Conservation (phyloP, 352 stramenopile species). For the Elongisporangium senticosum region DNA sequence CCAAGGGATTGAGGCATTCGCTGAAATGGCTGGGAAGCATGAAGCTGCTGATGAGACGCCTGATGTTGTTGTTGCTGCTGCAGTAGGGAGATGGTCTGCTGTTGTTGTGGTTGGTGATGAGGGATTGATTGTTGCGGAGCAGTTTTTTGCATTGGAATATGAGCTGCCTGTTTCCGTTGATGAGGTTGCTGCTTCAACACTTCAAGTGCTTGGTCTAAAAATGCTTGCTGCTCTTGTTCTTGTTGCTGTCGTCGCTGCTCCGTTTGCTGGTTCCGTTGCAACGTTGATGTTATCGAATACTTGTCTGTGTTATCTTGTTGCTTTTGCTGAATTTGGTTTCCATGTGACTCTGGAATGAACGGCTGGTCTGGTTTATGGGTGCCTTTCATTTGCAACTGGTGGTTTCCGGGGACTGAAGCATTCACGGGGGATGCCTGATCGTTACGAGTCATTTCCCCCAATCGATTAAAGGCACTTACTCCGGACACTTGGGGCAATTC, state of each 20-base stretch:
- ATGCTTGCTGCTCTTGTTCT: conserved; percentile 25
- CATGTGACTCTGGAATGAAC: neutral
- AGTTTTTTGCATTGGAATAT: conserved; percentile 2
- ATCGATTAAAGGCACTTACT: neutral
- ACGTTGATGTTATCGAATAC: conserved; percentile 5
- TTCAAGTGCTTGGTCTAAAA: conserved; percentile 41
- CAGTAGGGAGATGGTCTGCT: conserved; percentile 1
- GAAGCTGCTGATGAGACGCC: neutral
- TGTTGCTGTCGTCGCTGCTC: conserved; percentile 16
- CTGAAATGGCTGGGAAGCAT: conserved; percentile 6
- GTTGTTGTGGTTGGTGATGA: conserved; percentile 4
- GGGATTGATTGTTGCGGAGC: conserved; percentile 1
- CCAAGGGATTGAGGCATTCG: conserved; percentile 4
- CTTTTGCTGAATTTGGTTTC: neutral
- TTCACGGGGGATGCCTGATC: neutral
- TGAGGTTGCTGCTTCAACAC: conserved; percentile 33
- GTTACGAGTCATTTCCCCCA: neutral
- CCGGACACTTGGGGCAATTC: neutral
- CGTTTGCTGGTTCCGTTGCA: conserved; percentile 11
- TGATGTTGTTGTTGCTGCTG: conserved; percentile 4
- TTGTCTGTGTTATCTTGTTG: conserved; percentile 2
- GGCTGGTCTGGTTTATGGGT: neutral
- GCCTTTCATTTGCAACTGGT: neutral
- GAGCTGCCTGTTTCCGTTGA: conserved; percentile 7
- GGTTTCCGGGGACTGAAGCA: neutral